Evolutionary conservation across 1,284 basidiomycete species (phyloP), one percentile per base, ranked within the genome.

Genomic region (Ceratobasidium papillatum): DNA sequence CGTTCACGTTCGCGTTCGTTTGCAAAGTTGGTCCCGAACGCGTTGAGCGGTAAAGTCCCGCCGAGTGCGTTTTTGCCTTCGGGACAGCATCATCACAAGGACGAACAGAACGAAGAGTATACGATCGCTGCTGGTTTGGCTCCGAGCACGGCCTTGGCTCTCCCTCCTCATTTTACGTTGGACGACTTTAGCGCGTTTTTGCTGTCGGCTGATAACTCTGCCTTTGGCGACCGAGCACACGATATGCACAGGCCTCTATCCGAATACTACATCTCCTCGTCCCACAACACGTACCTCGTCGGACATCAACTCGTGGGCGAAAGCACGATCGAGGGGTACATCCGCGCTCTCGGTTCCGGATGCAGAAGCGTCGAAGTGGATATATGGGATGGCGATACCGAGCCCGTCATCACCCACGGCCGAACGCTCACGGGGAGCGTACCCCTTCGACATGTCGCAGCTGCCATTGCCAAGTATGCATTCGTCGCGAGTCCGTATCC

Each of bases 341-440:
- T 98, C 76, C 88, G 97, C 0, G 96, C 96, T 0, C 85, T 99
- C 52, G 85, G 98, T 63, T 93, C 94, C 74, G 92, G 95, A 36
- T 98, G 96, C 78, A 88, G 97, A 22, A 94, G 93, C 75, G 97
- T 99, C 43, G 95, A 98, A 97, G 94, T 99, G 79, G 97, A 99
- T 79, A 91, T 97, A 64, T 98, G 93, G 82, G 94, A 98, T 78
- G 96, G 97, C 11, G 92, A 96, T 41, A 82, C 82, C 17, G 92
- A 93, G 79, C 93, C 96, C 0, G 86, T 93, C 76, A 89, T 98
- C 2, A 96, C 91, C 78, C 98, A 99, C 79, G 96, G 95, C 36
- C 93, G 92, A 76, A 99, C 97, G 0, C 85, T 99, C 38, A 99
- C 97, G 0, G 90, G 91, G 32, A 94, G 93, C 77, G 91, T 99